Base-by-base conservation (phyloP, 1,139 yeast species). In the Suhomyces panamericanus region DNA sequence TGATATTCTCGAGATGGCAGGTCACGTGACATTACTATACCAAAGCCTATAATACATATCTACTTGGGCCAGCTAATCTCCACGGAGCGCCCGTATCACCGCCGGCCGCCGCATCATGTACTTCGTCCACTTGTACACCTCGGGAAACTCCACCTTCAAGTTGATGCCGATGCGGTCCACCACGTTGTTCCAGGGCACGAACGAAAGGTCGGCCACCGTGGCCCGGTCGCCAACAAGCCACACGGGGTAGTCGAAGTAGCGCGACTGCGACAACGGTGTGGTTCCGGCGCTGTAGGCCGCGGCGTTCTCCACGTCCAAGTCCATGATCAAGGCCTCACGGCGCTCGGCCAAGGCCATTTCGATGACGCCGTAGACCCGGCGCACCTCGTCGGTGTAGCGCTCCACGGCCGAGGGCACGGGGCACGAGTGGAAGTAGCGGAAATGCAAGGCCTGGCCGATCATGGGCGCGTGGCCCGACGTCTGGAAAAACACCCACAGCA, bases 381-480 rank as follows among this genome's bases (percentile, higher is more conserved):
- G 77, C 20, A 91, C 97, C 67, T 91, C 98, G 56, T 89, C 96
- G 1, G 90, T 85, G 64, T 91, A 91, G 59, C 97, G 76, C 57
- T 87, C 96, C 30, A 90, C 87, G 2, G 97, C 97, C 51, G 90
- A 81, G 15, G 93, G 89, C 3, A 91, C 89, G 48, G 85, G 86
- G 48, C 87, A 86, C 7, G 93, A 79, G 65, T 91, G 97, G 75
- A 90, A 90, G 64, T 87, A 88, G 57, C 93, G 77, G 71, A 91
- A 91, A 72, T 91, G 97, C 56, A 90, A 77, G 3, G 97, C 97
- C 64, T 91, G 98, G 20, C 98, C 98, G 58, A 91, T 88, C 96
- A 91, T 91, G 24, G 97, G 97, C 0, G 97, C 96, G 63, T 90
- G 97, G 12, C 97, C 97, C 12, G 95, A 85, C 3, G 97, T 89